A percentile compares a stretch with the other conserved stretches of the same genome.
phyloP scores from a whole-genome alignment of 176 grass and related monocot species.

The Oryza brachyantha region DNA sequence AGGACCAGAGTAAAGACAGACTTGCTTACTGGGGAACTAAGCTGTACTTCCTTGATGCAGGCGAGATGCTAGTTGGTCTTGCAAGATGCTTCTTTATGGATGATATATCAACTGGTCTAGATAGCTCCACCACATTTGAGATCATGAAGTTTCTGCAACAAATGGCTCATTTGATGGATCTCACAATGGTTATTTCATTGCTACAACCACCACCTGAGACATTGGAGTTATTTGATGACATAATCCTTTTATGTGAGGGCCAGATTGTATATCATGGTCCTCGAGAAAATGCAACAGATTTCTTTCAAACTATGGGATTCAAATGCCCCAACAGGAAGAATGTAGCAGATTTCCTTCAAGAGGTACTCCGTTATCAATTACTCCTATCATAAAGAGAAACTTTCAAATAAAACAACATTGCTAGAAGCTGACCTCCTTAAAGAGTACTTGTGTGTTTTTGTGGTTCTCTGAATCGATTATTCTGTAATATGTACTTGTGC shows the following conservation, averaged over 20 bases:
- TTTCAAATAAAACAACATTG: neutral
- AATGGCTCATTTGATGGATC: conserved; percentile 80
- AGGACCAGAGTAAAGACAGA: neutral
- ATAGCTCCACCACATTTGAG: conserved; percentile 92
- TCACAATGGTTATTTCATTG: conserved; percentile 90
- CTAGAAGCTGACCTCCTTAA: neutral
- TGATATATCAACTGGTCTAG: conserved; percentile 96
- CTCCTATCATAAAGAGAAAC: neutral
- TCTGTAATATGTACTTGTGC: neutral
- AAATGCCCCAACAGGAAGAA: conserved; percentile 95
- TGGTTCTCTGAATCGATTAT: conserved; percentile 3
- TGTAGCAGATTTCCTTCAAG: conserved; percentile 86
- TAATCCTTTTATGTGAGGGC: conserved; percentile 93
- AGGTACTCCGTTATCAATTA: conserved; percentile 55
- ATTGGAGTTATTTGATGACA: conserved; percentile 93
- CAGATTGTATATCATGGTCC: conserved; percentile 90
- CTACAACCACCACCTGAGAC: conserved; percentile 85
- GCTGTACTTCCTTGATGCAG: conserved; percentile 44
- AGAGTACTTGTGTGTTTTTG: no score
- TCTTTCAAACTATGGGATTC: conserved; percentile 84
- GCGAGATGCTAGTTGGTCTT: conserved; percentile 89
- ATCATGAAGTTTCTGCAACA: conserved; percentile 85
- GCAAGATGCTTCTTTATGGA: conserved; percentile 98
- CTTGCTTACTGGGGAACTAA: conserved; percentile 4
- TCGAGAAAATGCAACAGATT: conserved; percentile 63